Conservation (phyloP, 805 yeast species). For the Wickerhamomyces xylosicus region DNA sequence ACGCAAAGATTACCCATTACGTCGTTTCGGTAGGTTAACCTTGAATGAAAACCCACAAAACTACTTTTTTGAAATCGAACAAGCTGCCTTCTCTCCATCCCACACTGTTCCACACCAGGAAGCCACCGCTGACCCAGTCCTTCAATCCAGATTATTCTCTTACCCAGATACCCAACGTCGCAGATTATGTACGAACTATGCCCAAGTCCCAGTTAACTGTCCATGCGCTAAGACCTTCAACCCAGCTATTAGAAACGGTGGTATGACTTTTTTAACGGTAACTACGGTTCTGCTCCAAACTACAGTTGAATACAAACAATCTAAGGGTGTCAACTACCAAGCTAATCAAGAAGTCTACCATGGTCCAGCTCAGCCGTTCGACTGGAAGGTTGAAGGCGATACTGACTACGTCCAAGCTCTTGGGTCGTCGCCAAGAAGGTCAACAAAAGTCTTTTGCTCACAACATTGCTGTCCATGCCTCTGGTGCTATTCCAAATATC, state of each 20-base stretch:
- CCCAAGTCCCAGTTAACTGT: slow-evolving; percentile 84
- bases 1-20: slow-evolving; percentile 73
- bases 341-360: slow-evolving; percentile 72
- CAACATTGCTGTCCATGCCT: slow-evolving; percentile 70
- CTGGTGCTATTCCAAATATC: slow-evolving; percentile 58
- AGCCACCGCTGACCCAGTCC: slow-evolving; percentile 75
- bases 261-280: slow-evolving; percentile 57
- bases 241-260: slow-evolving; percentile 80
- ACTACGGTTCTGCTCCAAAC: slow-evolving; percentile 71
- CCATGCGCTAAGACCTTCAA: slow-evolving; percentile 52
- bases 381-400: slow-evolving; percentile 67
- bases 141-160: slow-evolving; percentile 73
- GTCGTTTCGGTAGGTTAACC: slow-evolving; percentile 73
- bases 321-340: slow-evolving; percentile 26
- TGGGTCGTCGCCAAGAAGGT: slow-evolving; percentile 60
- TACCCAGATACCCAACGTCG: slow-evolving; percentile 84
- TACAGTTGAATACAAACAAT: slow-evolving; percentile 29
- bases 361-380: slow-evolving; percentile 77
- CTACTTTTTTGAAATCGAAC: slow-evolving; percentile 82
- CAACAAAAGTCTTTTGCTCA: slow-evolving; percentile 80
- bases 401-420: slow-evolving; percentile 72
- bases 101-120: slow-evolving; percentile 80
- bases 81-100: slow-evolving; percentile 78
- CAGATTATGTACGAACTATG: slow-evolving; percentile 65
- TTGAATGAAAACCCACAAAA: slow-evolving; percentile 78